A percentile compares a stretch with the other conserved stretches of the same genome.
Evolutionary conservation across 768 basidiomycete species (phyloP).

Genomic region (Phaffia tasmanica): DNA sequence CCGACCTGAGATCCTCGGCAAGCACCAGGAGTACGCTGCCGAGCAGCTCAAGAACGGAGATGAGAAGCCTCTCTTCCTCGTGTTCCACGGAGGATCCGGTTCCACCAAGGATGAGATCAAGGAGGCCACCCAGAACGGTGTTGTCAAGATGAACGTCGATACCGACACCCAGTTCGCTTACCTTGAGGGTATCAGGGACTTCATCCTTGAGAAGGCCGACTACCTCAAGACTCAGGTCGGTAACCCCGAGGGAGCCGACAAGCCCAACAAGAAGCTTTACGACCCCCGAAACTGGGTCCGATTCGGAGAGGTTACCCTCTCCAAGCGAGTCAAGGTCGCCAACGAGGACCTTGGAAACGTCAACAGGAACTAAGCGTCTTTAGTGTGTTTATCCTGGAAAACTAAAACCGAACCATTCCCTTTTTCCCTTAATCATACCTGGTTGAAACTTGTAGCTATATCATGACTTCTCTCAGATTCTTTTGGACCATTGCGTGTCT

Average conservation of each 20-base stretch:
- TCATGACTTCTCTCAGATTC: no score
- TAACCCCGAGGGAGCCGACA: conserved; percentile 91
- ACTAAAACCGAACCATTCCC: neutral
- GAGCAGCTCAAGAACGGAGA: conserved; percentile 50
- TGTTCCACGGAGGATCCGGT: conserved; percentile 99
- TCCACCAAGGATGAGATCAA: conserved; percentile 91
- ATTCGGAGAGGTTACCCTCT: conserved; percentile 56
- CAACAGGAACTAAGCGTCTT: conserved; percentile 29
- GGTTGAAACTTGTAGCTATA: no score
- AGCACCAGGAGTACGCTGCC: conserved; percentile 72
- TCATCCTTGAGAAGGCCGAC: conserved; percentile 68
- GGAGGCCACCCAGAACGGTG: conserved; percentile 80
- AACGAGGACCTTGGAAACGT: conserved; percentile 66
- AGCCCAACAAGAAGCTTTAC: conserved; percentile 98
- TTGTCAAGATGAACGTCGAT: conserved; percentile 74
- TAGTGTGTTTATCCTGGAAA: no score
- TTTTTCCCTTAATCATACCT: no score
- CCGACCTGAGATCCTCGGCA: conserved; percentile 76
- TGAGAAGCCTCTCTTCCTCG: conserved; percentile 86
- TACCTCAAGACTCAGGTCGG: conserved; percentile 87
- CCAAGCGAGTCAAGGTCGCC: conserved; percentile 80
- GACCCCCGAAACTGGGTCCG: conserved; percentile 98
- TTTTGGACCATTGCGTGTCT: no score
- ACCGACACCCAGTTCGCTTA: conserved; percentile 92
- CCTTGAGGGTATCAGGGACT: conserved; percentile 77